Evolutionary conservation across 345 rosid genomes (phyloP).

Genomic region (Salix viminalis): DNA sequence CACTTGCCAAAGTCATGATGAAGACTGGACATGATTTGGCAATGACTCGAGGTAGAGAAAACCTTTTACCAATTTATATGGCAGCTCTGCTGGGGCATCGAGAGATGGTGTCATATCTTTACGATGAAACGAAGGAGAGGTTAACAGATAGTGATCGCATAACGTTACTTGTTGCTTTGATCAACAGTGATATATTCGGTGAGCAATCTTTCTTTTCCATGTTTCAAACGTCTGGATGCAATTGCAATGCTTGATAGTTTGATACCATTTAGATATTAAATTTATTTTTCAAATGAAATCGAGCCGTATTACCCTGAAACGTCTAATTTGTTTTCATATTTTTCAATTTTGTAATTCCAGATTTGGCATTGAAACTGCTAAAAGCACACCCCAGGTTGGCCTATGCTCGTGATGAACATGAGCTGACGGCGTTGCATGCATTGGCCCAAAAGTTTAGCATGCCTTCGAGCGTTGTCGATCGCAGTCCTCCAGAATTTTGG

Average conservation of each 20-base stretch:
- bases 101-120: constrained; percentile 16
- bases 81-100: constrained; percentile 17
- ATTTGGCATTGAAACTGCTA: constrained; percentile 9
- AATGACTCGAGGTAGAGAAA: background rate
- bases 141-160: background rate
- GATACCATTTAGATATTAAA: background rate
- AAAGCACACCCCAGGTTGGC: background rate
- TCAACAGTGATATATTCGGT: constrained; percentile 6
- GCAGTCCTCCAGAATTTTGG: no score
- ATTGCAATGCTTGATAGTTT: background rate
- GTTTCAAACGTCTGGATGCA: no score
- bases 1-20: constrained; percentile 6
- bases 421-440: constrained; percentile 15
- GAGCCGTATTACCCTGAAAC: no score
- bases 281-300: background rate
- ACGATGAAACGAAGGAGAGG: background rate
- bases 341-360: background rate
- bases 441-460: constrained; percentile 12
- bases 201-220: background rate
- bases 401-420: background rate
- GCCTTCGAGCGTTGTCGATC: background rate
- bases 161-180: background rate
- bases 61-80: background rate
- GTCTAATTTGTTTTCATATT: no score
- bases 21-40: background rate